phyloP scores from a whole-genome alignment of 1,284 basidiomycete species.

The Moniliella sp. region DNA sequence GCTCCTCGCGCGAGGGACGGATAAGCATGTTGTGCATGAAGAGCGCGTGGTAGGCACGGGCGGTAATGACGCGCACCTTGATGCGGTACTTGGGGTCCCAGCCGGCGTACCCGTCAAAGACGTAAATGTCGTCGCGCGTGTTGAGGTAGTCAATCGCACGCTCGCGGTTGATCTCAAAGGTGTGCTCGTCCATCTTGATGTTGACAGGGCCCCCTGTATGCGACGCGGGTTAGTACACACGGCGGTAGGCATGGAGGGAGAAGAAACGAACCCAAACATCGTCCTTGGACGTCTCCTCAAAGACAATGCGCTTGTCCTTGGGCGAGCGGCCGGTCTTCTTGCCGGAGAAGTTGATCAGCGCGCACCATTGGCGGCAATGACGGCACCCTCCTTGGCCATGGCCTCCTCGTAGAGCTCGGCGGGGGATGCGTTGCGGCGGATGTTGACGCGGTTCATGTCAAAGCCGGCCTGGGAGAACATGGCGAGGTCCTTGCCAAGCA shows the following conservation, averaged over 20 bases:
- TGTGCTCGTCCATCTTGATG: constrained; percentile 94
- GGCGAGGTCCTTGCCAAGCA: no score
- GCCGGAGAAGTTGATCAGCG: constrained; percentile 98
- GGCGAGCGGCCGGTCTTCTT: constrained; percentile 97
- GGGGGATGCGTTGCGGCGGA: constrained; percentile 78
- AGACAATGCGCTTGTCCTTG: constrained; percentile 99
- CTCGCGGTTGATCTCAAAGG: constrained; percentile 98
- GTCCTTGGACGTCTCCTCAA: constrained; percentile 86
- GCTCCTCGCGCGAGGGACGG: constrained; percentile 80
- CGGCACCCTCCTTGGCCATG: constrained; percentile 87
- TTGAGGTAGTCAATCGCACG: constrained; percentile 98
- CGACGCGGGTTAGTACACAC: no score
- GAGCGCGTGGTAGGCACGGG: constrained; percentile 91
- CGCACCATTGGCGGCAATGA: constrained; percentile 83
- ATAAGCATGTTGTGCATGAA: constrained; percentile 95
- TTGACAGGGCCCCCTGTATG: constrained; percentile 70
- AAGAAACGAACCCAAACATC: constrained; percentile 51
- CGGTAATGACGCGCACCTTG: constrained; percentile 97
- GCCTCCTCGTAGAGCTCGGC: constrained; percentile 95
- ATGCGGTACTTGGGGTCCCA: constrained; percentile 98
- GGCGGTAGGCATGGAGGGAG: no score
- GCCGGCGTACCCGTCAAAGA: constrained; percentile 91
- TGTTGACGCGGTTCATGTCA: constrained; percentile 50
- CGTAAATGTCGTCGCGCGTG: constrained; percentile 86
- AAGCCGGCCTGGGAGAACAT: constrained; percentile 98